Conservation (phyloP, 202 grass and related monocot species). For the Brachypodium distachyon region DNA sequence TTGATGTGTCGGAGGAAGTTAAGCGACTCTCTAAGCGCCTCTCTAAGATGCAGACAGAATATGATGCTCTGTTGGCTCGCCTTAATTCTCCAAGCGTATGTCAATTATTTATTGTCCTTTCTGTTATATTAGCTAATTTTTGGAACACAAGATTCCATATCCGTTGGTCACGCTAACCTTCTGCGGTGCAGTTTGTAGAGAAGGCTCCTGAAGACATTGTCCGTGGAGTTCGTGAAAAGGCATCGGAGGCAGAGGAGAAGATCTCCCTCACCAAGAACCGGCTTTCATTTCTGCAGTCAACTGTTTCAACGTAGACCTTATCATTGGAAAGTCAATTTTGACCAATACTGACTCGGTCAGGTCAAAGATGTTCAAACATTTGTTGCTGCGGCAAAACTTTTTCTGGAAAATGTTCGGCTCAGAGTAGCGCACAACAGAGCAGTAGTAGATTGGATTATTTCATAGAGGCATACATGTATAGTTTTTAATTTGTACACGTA, state of each 20-base stretch:
- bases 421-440: not conserved
- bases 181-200: conserved; percentile 61
- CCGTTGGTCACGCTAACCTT: not conserved
- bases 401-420: not conserved
- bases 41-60: conserved; percentile 87
- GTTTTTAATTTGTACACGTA: no score
- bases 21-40: conserved; percentile 83
- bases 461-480: not conserved
- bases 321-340: conserved; percentile 14
- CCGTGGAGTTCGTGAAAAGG: conserved; percentile 77
- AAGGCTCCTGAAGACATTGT: conserved; percentile 89
- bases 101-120: conserved; percentile 1
- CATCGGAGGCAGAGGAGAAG: conserved; percentile 76
- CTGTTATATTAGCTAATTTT: not conserved
- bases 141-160: not conserved
- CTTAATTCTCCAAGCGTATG: conserved; percentile 75
- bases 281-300: conserved; percentile 68
- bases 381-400: not conserved
- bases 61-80: conserved; percentile 67
- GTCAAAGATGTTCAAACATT: not conserved
- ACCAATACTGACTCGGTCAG: not conserved
- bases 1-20: conserved; percentile 84
- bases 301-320: conserved; percentile 15
- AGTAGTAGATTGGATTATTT: not conserved
- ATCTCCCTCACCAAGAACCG: conserved; percentile 81